These are phyloP conservation scores for Cyclotella atomus DNA, from an alignment of 108 stramenopile genomes.

Conservation along the genomic window DNA sequence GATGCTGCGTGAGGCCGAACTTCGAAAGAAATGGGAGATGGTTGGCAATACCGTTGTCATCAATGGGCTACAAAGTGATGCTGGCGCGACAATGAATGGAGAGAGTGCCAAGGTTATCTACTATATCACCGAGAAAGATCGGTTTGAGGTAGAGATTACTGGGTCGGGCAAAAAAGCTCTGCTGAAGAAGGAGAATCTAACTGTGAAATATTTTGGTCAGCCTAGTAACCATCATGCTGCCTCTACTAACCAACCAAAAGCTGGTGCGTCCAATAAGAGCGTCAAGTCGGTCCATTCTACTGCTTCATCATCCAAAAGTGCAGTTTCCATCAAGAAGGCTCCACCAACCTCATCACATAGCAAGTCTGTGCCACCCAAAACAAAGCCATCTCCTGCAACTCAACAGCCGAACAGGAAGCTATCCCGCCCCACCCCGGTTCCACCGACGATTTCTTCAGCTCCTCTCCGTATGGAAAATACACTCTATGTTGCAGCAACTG, in stretches of 20 bases:
- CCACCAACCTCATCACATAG: too few species aligned
- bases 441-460: background rate
- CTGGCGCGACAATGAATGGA: conserved; percentile 25
- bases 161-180: conserved; percentile 26
- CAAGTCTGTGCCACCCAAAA: too few species aligned
- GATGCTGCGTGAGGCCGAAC: conserved; percentile 29
- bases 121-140: conserved; percentile 33
- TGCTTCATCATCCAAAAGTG: too few species aligned
- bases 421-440: too few species aligned
- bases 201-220: conserved; percentile 22
- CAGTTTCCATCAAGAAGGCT: too few species aligned
- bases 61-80: conserved; percentile 29
- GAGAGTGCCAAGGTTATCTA: conserved; percentile 14
- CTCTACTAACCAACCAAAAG: background rate
- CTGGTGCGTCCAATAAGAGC: background rate
- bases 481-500: conserved; percentile 17
- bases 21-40: conserved; percentile 34
- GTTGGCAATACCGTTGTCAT: conserved; percentile 33
- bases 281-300: too few species aligned
- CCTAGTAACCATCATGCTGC: background rate
- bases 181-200: conserved; percentile 32
- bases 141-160: conserved; percentile 30
- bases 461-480: conserved; percentile 4
- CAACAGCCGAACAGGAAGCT: too few species aligned
- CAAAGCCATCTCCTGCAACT: too few species aligned